A percentile compares a stretch with the other conserved stretches of the same genome.
phyloP scores from a whole-genome alignment of 371 early-diverging fungal species.

The Apophysomyces ossiformis region DNA sequence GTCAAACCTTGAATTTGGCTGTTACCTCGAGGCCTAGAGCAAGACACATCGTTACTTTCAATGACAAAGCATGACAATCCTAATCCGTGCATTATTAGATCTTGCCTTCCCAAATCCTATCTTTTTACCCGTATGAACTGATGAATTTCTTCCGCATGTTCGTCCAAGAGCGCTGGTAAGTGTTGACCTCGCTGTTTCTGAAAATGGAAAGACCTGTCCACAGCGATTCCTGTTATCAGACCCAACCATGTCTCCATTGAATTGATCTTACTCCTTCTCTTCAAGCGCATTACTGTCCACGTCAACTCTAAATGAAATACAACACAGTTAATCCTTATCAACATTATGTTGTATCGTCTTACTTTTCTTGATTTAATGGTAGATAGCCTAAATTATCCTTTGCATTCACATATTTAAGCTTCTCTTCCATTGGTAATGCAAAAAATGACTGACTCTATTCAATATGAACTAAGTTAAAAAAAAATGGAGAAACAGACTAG shows the following conservation, averaged over 20 bases:
- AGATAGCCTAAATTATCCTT: slow-evolving; percentile 34
- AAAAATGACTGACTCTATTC: slow-evolving; percentile 46
- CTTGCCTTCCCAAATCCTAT: background rate
- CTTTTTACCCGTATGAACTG: slow-evolving; percentile 22
- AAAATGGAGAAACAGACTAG: background rate
- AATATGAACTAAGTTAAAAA: slow-evolving; percentile 4
- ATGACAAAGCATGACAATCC: slow-evolving; percentile 26
- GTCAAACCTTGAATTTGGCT: background rate
- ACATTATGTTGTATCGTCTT: slow-evolving; percentile 8
- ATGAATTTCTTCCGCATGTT: slow-evolving; percentile 13
- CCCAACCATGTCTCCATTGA: background rate
- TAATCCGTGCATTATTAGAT: background rate
- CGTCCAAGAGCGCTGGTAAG: slow-evolving; percentile 23
- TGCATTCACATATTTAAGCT: slow-evolving; percentile 22
- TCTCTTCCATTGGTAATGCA: slow-evolving; percentile 30
- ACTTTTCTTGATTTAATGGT: slow-evolving; percentile 31
- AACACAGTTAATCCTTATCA: background rate
- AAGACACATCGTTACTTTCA: slow-evolving; percentile 23
- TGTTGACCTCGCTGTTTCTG: slow-evolving; percentile 37
- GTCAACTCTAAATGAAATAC: slow-evolving; percentile 34
- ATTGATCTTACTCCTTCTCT: slow-evolving; percentile 47
- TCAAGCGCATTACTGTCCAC: slow-evolving; percentile 32
- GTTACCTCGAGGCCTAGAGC: slow-evolving; percentile 29
- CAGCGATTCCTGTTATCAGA: background rate
- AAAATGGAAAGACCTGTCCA: slow-evolving; percentile 47